Evolutionary conservation across 306 rosid genomes (phyloP), one percentile per base, ranked within the genome.

Genomic region (Prunus mume): DNA sequence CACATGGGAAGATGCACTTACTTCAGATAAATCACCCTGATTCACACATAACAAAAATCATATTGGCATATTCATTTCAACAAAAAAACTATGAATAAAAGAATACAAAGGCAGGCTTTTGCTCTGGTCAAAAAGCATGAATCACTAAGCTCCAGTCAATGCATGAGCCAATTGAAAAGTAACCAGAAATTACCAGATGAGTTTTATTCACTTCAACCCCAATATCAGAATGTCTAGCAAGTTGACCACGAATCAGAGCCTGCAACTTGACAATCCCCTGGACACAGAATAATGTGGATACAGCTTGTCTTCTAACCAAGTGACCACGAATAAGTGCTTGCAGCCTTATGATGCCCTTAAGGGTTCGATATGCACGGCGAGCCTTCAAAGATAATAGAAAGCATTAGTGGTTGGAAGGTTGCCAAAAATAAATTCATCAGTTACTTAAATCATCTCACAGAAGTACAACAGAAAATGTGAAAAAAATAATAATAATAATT

Each of bases 241-340:
- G 79, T 45, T 56, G 79, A 68, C 75, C 71, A 22, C 85, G 82
- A 66, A 72, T 62, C 71, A 82, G 75, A 57, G 80, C 78, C 70
- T 82, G 85, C 41, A 82, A 38, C 62, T 82, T 82, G 11, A 82
- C 78, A 61, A 82, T 72, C 45, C 81, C 85, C 76, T 72, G 80
- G 50, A 77, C 81, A 72, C 82, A 77, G 49, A 76, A 51, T 55
- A 82, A 77, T 17, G 85, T 77, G 49, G 85, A 72, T 24, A 72
- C 68, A 45, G 85, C 85, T 67, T 82, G 85, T 72, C 82, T 82
- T 82, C 85, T 77, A 57, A 82, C 82, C 82, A 82, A 66, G 78
- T 77, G 81, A 51, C 82, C 85, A 43, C 82, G 85, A 66, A 72
- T 76, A 41, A 77, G 78, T 19, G 85, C 78, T 82, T 82, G 85